Evolutionary conservation across 1,284 basidiomycete species (phyloP).

Genomic region (Cystobasidium pallidum): DNA sequence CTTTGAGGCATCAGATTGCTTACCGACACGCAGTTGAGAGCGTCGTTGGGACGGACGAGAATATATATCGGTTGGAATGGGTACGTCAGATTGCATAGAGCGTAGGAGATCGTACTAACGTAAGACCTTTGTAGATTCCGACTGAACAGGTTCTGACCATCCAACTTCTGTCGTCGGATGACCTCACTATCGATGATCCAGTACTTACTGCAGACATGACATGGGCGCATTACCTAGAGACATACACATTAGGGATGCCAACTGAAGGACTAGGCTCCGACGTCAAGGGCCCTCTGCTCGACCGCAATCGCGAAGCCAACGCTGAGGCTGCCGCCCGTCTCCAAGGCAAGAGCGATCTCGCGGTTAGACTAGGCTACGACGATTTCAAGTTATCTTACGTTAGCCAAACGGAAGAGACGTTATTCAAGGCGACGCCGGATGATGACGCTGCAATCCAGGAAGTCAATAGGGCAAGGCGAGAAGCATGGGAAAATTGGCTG

Average conservation of each 20-base stretch:
- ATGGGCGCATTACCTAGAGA: slow-evolving; percentile 88
- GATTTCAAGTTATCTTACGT: slow-evolving; percentile 57
- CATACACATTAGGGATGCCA: slow-evolving; percentile 69
- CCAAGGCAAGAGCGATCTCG: slow-evolving; percentile 34
- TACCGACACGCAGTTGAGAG: slow-evolving; percentile 80
- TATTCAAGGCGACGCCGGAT: slow-evolving; percentile 15
- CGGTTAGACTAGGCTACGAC: slow-evolving; percentile 51
- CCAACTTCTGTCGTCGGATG: slow-evolving; percentile 86
- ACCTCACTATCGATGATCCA: slow-evolving; percentile 84
- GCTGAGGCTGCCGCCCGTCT: slow-evolving; percentile 11
- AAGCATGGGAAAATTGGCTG: slow-evolving; percentile 40
- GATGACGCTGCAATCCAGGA: slow-evolving; percentile 10
- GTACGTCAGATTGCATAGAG: slow-evolving; percentile 60
- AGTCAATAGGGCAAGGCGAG: slow-evolving; percentile 6
- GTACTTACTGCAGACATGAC: slow-evolving; percentile 68
- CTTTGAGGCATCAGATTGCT: slow-evolving; percentile 81
- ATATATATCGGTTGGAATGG: slow-evolving; percentile 90
- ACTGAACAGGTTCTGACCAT: slow-evolving; percentile 73
- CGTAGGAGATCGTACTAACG: too few species aligned
- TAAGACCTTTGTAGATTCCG: slow-evolving; percentile 64
- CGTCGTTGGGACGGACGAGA: slow-evolving; percentile 83
- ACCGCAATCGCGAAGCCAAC: slow-evolving; percentile 57
- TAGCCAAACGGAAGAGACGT: slow-evolving; percentile 56
- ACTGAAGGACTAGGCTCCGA: slow-evolving; percentile 61
- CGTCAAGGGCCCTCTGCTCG: slow-evolving; percentile 72